Percentiles rank a stretch among this genome's conserved stretches.
Conservation (phyloP, 306 rosid genomes). For the Cercis canadensis region DNA sequence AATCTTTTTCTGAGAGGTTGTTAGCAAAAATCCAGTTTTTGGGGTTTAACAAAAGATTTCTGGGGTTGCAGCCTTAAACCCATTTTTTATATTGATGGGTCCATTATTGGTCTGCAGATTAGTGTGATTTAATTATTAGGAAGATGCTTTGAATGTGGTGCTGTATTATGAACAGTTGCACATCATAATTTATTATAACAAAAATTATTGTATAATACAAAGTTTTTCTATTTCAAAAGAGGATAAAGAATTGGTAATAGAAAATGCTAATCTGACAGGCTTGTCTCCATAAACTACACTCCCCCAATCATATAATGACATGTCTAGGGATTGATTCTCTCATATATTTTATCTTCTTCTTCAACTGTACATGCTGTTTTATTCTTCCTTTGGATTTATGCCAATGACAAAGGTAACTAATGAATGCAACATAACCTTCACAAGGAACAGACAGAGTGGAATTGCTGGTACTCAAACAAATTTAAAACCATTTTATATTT, state of each 20-base stretch:
- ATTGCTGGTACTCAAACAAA: conserved; percentile 14
- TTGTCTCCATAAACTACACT: conserved; percentile 62
- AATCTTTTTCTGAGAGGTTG: conserved; percentile 50
- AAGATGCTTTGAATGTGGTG: conserved; percentile 83
- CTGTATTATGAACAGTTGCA: conserved; percentile 53
- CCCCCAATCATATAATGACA: conserved; percentile 64
- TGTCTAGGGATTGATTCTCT: conserved; percentile 58
- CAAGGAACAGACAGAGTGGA: conserved; percentile 40
- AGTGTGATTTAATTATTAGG: conserved; percentile 55
- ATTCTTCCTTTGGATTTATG: conserved; percentile 41
- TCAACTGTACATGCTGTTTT: conserved; percentile 49
- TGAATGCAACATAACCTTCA: conserved; percentile 36
- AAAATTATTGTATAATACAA: conserved; percentile 19
- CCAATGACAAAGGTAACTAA: conserved; percentile 41
- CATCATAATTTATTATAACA: conserved; percentile 37
- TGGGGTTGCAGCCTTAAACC: conserved; percentile 45
- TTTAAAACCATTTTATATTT: neutral
- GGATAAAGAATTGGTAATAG: conserved; percentile 36
- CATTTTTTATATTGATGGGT: conserved; percentile 43
- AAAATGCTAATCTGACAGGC: conserved; percentile 59
- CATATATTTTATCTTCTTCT: conserved; percentile 35
- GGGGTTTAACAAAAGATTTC: conserved; percentile 63
- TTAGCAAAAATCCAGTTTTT: conserved; percentile 64
- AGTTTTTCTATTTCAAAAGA: conserved; percentile 10
- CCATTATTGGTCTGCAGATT: conserved; percentile 68